Conservation (phyloP, 495 filamentous ascomycete species). For the Xylaria nigripes region DNA sequence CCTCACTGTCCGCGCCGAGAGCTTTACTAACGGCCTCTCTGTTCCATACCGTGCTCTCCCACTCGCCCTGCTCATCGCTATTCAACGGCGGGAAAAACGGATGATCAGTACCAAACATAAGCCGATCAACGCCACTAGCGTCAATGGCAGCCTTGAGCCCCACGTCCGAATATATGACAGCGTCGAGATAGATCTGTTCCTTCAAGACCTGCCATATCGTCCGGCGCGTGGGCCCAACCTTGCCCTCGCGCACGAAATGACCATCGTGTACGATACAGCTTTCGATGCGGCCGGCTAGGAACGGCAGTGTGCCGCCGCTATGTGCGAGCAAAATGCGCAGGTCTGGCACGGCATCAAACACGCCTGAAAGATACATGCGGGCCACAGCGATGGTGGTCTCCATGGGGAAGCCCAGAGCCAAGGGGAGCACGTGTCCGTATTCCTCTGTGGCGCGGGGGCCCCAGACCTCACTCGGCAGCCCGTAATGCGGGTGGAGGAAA, state of each 20-base stretch:
- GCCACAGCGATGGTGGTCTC: conserved; percentile 91
- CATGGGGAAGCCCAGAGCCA: conserved; percentile 83
- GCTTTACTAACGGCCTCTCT: conserved; percentile 58
- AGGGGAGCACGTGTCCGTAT: conserved; percentile 83
- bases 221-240: conserved; percentile 39
- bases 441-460: conserved; percentile 54
- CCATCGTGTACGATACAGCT: conserved; percentile 81
- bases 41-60: conserved; percentile 79
- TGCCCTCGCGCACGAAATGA: conserved; percentile 48
- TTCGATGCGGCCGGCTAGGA: conserved; percentile 81
- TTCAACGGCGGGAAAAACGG: conserved; percentile 86
- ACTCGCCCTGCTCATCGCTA: conserved; percentile 51
- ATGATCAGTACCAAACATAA: conserved; percentile 87
- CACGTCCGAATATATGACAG: conserved; percentile 70
- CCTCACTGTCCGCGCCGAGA: conserved; percentile 45
- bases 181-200: conserved; percentile 86
- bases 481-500: conserved; percentile 93
- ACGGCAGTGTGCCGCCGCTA: conserved; percentile 80
- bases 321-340: conserved; percentile 77
- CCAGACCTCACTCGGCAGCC: conserved; percentile 70
- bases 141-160: conserved; percentile 67
- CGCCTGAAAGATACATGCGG: conserved; percentile 74
- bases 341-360: conserved; percentile 70
- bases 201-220: conserved; percentile 72
- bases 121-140: conserved; percentile 52